phyloP scores from a whole-genome alignment of 1,139 yeast species.

The Candida pseudoviswanathii region DNA sequence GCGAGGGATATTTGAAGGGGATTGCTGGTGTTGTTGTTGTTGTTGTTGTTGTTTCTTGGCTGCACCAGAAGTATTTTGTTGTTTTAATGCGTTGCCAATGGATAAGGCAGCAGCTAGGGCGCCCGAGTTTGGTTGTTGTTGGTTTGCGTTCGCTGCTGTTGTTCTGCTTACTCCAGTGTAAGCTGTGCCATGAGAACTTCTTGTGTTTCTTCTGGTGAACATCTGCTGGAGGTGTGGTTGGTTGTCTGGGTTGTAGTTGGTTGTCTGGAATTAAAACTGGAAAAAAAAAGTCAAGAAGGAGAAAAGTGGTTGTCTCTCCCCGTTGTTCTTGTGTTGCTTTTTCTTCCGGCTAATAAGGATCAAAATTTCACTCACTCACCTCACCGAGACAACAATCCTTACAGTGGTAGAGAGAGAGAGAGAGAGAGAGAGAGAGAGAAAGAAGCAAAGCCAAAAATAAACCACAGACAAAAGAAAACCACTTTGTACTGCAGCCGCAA shows the following conservation, averaged over 20 bases:
- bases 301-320: neutral
- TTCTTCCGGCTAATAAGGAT: neutral
- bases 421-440: too few species aligned
- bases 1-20: conserved; percentile 4
- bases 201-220: conserved; percentile 40
- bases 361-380: neutral
- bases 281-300: too few species aligned
- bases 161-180: conserved; percentile 50
- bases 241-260: neutral
- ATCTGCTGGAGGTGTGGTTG: conserved; percentile 11
- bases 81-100: conserved; percentile 34
- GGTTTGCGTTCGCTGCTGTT: conserved; percentile 28
- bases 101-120: conserved; percentile 53
- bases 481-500: too few species aligned
- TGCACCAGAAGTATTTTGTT: conserved; percentile 3
- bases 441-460: too few species aligned
- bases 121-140: conserved; percentile 36
- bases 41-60: neutral
- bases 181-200: conserved; percentile 34
- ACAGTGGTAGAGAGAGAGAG: too few species aligned
- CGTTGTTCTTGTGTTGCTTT: neutral
- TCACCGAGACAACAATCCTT: too few species aligned
- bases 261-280: neutral
- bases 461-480: too few species aligned
- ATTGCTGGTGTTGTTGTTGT: conserved; percentile 3